Conservation (phyloP, 371 early-diverging fungal species). For the Funneliformis caledonium region DNA sequence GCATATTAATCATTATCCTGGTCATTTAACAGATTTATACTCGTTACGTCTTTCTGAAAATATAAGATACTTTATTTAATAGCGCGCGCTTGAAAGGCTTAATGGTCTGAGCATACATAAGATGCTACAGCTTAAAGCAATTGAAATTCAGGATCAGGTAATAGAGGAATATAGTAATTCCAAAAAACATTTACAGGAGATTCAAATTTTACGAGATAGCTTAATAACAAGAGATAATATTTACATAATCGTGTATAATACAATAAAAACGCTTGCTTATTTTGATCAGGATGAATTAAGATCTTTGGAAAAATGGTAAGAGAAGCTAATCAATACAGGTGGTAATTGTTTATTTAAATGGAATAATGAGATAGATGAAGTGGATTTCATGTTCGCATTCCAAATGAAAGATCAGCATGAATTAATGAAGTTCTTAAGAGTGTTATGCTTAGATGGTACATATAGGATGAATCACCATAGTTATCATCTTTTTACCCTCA, state of each 20-base stretch:
- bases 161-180: no score
- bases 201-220: not conserved
- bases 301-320: not conserved
- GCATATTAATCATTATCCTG: not conserved
- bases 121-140: not conserved
- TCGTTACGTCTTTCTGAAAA: not conserved
- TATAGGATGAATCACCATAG: not conserved
- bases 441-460: not conserved
- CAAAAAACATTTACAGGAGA: not conserved
- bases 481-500: not conserved
- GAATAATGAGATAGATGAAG: not conserved
- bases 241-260: not conserved
- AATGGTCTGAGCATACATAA: not conserved
- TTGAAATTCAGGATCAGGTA: not conserved
- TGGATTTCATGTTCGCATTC: not conserved
- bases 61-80: not conserved
- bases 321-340: not conserved
- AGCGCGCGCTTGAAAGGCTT: slow-evolving; percentile 2
- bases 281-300: not conserved
- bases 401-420: not conserved
- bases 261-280: not conserved
- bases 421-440: not conserved
- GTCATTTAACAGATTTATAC: not conserved
- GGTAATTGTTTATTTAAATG: not conserved
- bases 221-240: slow-evolving; percentile 12